Evolutionary conservation across 495 filamentous ascomycete genomes (phyloP).

Genomic region (Gamarada debralockiae): DNA sequence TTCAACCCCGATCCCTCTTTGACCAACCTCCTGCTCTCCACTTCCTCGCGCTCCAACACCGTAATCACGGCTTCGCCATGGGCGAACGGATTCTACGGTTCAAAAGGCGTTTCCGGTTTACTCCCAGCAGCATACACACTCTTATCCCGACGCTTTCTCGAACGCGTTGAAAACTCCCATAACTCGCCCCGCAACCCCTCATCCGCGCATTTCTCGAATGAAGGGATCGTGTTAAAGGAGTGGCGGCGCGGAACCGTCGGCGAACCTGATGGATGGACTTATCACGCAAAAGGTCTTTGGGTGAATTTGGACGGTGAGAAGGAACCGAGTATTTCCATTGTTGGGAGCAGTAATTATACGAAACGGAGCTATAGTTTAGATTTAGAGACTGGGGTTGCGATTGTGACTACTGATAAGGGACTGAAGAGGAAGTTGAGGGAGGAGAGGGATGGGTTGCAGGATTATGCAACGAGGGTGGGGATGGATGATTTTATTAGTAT

Average conservation of each 20-base stretch:
- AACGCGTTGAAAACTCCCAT: conserved; percentile 49
- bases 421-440: conserved; percentile 69
- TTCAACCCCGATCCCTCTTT: conserved; percentile 91
- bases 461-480: conserved; percentile 60
- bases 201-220: conserved; percentile 20
- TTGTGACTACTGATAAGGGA: conserved; percentile 74
- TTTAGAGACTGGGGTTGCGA: conserved; percentile 78
- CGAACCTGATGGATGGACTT: conserved; percentile 85
- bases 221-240: conserved; percentile 70
- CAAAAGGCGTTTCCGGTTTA: conserved; percentile 81
- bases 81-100: conserved; percentile 95
- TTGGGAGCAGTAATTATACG: conserved; percentile 95
- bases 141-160: conserved; percentile 77
- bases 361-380: conserved; percentile 89
- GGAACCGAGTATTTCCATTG: conserved; percentile 70
- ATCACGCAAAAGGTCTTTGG: conserved; percentile 98
- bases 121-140: conserved; percentile 89
- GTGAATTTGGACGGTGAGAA: conserved; percentile 61
- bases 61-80: conserved; percentile 91
- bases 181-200: conserved; percentile 38
- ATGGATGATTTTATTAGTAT: conserved; percentile 72
- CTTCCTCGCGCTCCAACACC: conserved; percentile 62
- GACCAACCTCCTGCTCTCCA: conserved; percentile 71
- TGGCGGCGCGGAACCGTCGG: conserved; percentile 83
- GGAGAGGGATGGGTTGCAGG: conserved; percentile 74